These are phyloP conservation scores for Aureoboletus auriporus DNA, from an alignment of 768 basidiomycete genomes.

Conservation along the genomic window DNA sequence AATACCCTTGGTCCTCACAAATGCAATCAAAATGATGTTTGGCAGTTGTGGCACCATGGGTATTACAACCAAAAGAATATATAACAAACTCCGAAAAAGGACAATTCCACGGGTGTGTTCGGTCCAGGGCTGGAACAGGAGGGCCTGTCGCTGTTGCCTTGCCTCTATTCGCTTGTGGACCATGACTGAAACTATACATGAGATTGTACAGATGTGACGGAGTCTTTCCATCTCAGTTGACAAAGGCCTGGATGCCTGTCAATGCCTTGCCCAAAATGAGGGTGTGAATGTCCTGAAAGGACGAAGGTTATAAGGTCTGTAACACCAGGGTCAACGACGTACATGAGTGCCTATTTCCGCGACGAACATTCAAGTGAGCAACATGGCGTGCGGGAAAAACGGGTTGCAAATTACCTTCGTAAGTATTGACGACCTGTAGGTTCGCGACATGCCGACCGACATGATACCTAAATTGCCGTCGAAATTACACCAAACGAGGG, in stretches of 20 bases:
- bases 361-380: constrained; percentile 3
- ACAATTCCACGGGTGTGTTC: no score
- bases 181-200: neutral
- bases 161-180: no score
- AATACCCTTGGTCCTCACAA: no score
- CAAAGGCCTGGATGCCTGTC: constrained; percentile 86
- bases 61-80: no score
- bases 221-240: constrained; percentile 37
- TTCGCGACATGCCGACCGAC: constrained; percentile 94
- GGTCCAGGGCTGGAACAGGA: no score
- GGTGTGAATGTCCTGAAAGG: constrained; percentile 76
- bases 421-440: constrained; percentile 93
- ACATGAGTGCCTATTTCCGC: constrained; percentile 53
- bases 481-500: neutral
- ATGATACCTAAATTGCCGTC: constrained; percentile 59
- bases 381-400: neutral
- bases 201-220: neutral
- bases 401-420: constrained; percentile 60
- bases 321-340: constrained; percentile 18
- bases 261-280: constrained; percentile 92
- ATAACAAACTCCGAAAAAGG: no score
- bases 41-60: no score
- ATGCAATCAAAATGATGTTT: no score
- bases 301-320: constrained; percentile 1
- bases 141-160: no score